Percentiles rank a stretch among this genome's conserved stretches.
phyloP scores from a whole-genome alignment of 495 filamentous ascomycete species.

The Penicillium longicatenatum region DNA sequence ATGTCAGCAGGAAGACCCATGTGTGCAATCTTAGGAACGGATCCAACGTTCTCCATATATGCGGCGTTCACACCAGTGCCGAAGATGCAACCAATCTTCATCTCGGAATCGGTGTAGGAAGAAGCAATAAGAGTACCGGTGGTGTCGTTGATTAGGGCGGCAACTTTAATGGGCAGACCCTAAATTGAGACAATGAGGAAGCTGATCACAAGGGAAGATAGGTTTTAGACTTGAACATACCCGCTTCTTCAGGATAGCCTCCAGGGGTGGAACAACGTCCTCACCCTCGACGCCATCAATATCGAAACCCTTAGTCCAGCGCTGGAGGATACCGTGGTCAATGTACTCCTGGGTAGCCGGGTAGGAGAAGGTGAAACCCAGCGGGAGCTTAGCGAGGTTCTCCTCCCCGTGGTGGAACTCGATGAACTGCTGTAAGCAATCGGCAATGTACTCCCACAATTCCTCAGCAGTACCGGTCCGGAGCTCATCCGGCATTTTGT shows the following conservation, averaged over 20 bases:
- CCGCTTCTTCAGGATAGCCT: conserved; percentile 75
- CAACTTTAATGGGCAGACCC: conserved; percentile 90
- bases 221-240: conserved; percentile 47
- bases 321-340: conserved; percentile 91
- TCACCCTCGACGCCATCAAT: conserved; percentile 93
- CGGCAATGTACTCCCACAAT: conserved; percentile 97
- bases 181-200: conserved; percentile 27
- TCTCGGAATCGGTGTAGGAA: conserved; percentile 85
- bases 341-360: conserved; percentile 96
- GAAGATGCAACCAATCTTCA: conserved; percentile 97
- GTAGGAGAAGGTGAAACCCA: conserved; percentile 99
- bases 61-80: conserved; percentile 98
- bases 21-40: conserved; percentile 91
- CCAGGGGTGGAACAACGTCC: conserved; percentile 92
- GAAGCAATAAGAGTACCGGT: conserved; percentile 99
- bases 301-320: conserved; percentile 99
- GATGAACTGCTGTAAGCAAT: conserved; percentile 95
- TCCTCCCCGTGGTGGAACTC: conserved; percentile 82
- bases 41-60: conserved; percentile 93
- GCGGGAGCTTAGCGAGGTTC: conserved; percentile 62
- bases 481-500: conserved; percentile 93
- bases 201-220: neutral
- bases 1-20: conserved; percentile 87
- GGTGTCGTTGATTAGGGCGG: conserved; percentile 95
- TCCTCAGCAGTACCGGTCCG: conserved; percentile 89